A percentile compares a stretch with the other conserved stretches of the same genome.
Conservation (phyloP, 2,329 filamentous ascomycete genomes). For the Diplodia sapinea region DNA sequence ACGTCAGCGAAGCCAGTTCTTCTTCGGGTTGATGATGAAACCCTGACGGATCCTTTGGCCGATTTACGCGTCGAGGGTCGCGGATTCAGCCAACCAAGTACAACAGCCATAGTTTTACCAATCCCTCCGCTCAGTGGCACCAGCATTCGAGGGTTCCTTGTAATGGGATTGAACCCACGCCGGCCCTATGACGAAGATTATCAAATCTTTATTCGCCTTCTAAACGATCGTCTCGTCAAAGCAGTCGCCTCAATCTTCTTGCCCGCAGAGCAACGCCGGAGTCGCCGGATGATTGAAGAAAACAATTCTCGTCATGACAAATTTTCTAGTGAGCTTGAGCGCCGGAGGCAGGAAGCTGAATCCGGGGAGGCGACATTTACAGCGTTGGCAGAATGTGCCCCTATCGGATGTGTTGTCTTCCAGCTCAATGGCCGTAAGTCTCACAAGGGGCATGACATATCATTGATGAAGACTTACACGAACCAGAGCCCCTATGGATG, state of each 20-base stretch:
- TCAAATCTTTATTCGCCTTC: slow-evolving; percentile 21
- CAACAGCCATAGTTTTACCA: slow-evolving; percentile 11
- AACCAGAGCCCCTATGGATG: slow-evolving; percentile 27
- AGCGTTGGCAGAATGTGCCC: slow-evolving; percentile 16
- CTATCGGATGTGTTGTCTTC: slow-evolving; percentile 29
- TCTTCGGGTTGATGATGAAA: background rate
- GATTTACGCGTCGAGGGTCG: background rate
- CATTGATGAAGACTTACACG: background rate
- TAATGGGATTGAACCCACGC: slow-evolving; percentile 26
- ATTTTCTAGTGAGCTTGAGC: slow-evolving; percentile 24
- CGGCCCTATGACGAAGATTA: slow-evolving; percentile 31
- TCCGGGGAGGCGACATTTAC: slow-evolving; percentile 19
- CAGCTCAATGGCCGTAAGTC: slow-evolving; percentile 28
- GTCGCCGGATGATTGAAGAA: slow-evolving; percentile 14
- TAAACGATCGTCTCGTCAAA: slow-evolving; percentile 30
- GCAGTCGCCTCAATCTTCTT: slow-evolving; percentile 27
- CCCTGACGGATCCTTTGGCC: background rate
- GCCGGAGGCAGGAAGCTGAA: slow-evolving; percentile 22
- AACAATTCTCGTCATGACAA: slow-evolving; percentile 15
- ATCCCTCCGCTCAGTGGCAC: slow-evolving; percentile 30
- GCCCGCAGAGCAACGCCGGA: slow-evolving; percentile 26
- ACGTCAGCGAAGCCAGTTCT: slow-evolving; percentile 27
- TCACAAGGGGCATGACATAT: too few species aligned
- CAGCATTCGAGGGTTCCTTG: slow-evolving; percentile 23
- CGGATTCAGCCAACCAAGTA: slow-evolving; percentile 23